Base-by-base conservation (phyloP, 2,329 filamentous ascomycete species). In the Penicillium sp. region DNA sequence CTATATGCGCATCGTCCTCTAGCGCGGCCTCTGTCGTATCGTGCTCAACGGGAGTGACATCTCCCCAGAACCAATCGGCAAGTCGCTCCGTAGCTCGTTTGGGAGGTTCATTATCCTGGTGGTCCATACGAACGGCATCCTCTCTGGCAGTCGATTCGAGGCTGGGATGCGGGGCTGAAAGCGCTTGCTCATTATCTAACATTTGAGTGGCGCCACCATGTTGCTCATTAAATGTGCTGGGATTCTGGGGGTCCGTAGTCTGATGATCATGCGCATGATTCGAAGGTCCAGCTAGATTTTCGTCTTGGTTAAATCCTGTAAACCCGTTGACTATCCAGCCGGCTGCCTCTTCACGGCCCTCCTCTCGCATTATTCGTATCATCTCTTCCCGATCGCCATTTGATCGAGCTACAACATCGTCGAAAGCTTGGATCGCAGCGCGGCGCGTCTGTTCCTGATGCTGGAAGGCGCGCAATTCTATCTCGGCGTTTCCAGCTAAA, bases 351-450 rank as follows among this genome's bases (percentile, higher is more conserved):
- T 80, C 75, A 2, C 81, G 74, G 4, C 78, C 76, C 57, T 86
- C 82, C 32, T 81, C 77, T 33, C 79, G 76, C 28, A 86, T 82
- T 20, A 87, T 81, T 35, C 76, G 72, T 3, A 85, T 57, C 24
- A 87, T 81, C 50, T 75, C 77, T 31, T 79, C 74, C 0, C 78
- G 77, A 57, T 86, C 77, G 4, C 83, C 83, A 38, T 77, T 76
- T 1, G 82, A 82, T 47, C 80, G 79, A 37, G 77, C 74, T 66
- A 82, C 84, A 7, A 73, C 32, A 81, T 83, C 47, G 73, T 75
- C 57, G 78, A 71, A 66, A 72, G 81, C 61, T 74, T 78, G 51
- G 63, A 72, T 28, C 67, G 72, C 35, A 65, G 64, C 54, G 49
- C 60, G 54, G 18, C 44, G 29, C 42, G 24, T 15, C 13, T 31